These are phyloP conservation scores for Pestalotiopsis sp. DNA, from an alignment of 2,329 filamentous ascomycete genomes.

Conservation along the genomic window DNA sequence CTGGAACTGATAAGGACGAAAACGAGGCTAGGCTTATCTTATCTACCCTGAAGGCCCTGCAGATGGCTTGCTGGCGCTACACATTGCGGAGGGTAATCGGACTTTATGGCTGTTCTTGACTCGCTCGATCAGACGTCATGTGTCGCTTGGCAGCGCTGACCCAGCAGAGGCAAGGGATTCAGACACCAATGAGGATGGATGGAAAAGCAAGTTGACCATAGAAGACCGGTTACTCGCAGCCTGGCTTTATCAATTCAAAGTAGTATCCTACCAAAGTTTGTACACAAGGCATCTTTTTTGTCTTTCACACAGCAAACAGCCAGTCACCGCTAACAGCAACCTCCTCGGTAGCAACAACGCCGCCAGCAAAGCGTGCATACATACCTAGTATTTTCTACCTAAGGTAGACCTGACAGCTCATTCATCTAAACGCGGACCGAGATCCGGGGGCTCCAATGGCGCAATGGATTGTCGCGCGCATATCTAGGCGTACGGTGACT, in stretches of 20 bases:
- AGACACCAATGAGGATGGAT: not conserved
- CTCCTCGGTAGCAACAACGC: not conserved
- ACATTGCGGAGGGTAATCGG: conserved; percentile 9
- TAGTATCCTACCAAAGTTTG: not conserved
- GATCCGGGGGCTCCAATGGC: not conserved
- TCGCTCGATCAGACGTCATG: conserved; percentile 4
- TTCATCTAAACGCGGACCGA: not conserved
- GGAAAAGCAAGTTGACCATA: not conserved
- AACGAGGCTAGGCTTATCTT: conserved; percentile 8
- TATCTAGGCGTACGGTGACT: not conserved
- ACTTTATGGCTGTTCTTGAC: not conserved
- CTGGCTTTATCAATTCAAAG: not conserved
- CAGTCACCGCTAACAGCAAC: not conserved
- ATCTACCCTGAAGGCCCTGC: not conserved
- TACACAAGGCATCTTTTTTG: not conserved
- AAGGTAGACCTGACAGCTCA: not conserved
- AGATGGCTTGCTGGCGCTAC: not conserved
- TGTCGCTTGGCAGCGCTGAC: not conserved
- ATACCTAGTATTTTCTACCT: not conserved
- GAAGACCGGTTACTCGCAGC: not conserved
- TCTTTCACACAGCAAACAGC: not conserved
- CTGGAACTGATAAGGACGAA: conserved; percentile 1
- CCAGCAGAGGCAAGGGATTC: not conserved
- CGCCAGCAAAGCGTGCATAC: not conserved
- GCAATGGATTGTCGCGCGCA: not conserved